Conservation (phyloP, 495 filamentous ascomycete species). For the Achaetomiella virescens region DNA sequence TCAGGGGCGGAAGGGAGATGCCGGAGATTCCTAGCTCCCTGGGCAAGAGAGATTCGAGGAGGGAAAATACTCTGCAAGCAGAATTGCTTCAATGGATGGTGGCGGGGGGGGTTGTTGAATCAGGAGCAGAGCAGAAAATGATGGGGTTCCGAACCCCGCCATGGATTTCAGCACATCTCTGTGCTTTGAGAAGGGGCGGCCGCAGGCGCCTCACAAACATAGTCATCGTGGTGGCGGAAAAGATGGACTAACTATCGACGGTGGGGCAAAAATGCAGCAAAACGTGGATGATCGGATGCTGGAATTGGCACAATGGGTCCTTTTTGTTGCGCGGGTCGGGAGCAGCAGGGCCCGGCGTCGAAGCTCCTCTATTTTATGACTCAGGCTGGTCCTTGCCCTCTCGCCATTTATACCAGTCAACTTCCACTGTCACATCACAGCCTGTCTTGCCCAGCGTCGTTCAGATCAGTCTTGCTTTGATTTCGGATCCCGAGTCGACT, state of each 20-base stretch:
- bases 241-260: neutral
- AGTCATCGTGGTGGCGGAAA: neutral
- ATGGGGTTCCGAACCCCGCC: neutral
- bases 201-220: neutral
- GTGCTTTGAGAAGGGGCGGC: neutral
- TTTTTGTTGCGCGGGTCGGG: slow-evolving; percentile 11
- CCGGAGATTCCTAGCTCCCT: too few relatives aligned
- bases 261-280: slow-evolving; percentile 11
- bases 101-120: neutral
- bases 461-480: too few relatives aligned
- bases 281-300: neutral
- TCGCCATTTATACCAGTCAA: slow-evolving; percentile 2
- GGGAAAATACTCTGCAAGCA: neutral
- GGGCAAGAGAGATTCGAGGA: too few relatives aligned
- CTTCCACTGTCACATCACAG: neutral
- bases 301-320: slow-evolving; percentile 2
- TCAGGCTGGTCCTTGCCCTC: slow-evolving; percentile 5
- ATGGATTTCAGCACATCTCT: neutral
- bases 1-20: too few relatives aligned
- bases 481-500: too few relatives aligned
- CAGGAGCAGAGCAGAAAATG: neutral
- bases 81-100: neutral
- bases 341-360: neutral
- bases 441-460: neutral
- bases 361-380: slow-evolving; percentile 20